phyloP scores from a whole-genome alignment of 2,329 filamentous ascomycete genomes.

The Trichoderma koningii region DNA sequence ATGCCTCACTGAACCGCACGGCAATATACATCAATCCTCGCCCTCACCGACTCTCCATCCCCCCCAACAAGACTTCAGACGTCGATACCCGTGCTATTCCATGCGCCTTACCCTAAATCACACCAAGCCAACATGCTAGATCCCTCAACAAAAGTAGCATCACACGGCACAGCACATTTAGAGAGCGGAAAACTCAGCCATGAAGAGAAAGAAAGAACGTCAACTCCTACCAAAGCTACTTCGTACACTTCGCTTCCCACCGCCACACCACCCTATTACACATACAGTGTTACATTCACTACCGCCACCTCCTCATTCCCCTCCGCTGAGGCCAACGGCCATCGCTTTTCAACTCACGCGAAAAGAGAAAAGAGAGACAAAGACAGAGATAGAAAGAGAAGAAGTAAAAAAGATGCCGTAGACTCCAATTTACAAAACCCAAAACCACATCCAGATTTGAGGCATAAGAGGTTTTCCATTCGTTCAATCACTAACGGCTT shows the following conservation, averaged over 20 bases:
- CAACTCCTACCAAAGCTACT: neutral
- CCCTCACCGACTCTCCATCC: neutral
- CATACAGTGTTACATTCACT: conserved; percentile 16
- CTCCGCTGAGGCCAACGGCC: conserved; percentile 4
- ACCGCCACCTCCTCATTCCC: neutral
- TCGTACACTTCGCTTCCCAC: conserved; percentile 2
- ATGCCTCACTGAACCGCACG: neutral
- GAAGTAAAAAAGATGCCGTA: conserved; percentile 34
- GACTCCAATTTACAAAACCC: conserved; percentile 44
- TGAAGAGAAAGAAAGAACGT: neutral
- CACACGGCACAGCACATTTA: neutral
- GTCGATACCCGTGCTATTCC: neutral
- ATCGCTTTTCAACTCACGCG: neutral
- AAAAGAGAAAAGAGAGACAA: neutral
- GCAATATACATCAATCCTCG: neutral
- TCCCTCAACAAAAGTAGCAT: neutral
- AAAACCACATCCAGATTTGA: conserved; percentile 46
- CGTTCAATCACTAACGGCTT: conserved; percentile 26
- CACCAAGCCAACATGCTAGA: neutral
- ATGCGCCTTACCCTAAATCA: neutral
- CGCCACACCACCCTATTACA: neutral
- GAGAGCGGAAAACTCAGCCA: neutral
- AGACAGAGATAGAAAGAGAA: neutral
- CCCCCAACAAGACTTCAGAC: neutral
- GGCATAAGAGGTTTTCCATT: conserved; percentile 27